Evolutionary conservation across 352 stramenopile species (phyloP).

Genomic region (Phytophthora idaei): DNA sequence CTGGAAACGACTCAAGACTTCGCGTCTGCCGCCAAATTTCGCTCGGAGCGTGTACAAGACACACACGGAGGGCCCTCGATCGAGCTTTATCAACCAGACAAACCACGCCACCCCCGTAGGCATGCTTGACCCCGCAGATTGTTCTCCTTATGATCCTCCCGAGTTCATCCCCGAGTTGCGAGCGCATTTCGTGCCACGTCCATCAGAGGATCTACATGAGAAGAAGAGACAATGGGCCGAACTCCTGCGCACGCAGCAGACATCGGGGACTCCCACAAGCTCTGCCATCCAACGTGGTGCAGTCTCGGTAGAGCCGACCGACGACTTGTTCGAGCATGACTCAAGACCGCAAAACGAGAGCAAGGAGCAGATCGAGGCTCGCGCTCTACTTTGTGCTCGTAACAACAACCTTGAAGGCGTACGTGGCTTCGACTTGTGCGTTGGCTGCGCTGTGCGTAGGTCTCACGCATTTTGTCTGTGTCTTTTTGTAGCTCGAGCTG

Average conservation of each 20-base stretch:
- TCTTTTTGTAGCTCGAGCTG: constrained; percentile 71
- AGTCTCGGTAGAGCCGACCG: constrained; percentile 25
- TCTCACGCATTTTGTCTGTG: constrained; percentile 18
- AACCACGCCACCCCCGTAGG: constrained; percentile 70
- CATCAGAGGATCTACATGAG: constrained; percentile 61
- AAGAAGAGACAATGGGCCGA: constrained; percentile 60
- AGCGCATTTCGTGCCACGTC: constrained; percentile 59
- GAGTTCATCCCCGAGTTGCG: constrained; percentile 70
- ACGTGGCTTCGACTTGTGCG: constrained; percentile 16
- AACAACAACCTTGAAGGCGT: constrained; percentile 86
- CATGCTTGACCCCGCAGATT: constrained; percentile 70
- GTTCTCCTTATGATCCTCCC: constrained; percentile 60
- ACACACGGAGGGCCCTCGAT: constrained; percentile 64
- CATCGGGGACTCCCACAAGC: constrained; percentile 8
- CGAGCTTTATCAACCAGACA: constrained; percentile 65
- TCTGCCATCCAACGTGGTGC: constrained; percentile 17
- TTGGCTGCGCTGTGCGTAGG: background rate
- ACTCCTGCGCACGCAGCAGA: constrained; percentile 29
- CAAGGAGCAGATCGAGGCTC: constrained; percentile 54
- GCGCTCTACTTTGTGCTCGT: constrained; percentile 66
- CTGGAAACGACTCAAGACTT: constrained; percentile 76
- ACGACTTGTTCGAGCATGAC: constrained; percentile 55
- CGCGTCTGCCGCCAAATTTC: constrained; percentile 62
- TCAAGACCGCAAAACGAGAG: constrained; percentile 30
- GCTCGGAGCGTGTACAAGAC: constrained; percentile 59